Evolutionary conservation across 139 green algal species (phyloP), one percentile per base, ranked within the genome.

Genomic region (Chloropicon primus): DNA sequence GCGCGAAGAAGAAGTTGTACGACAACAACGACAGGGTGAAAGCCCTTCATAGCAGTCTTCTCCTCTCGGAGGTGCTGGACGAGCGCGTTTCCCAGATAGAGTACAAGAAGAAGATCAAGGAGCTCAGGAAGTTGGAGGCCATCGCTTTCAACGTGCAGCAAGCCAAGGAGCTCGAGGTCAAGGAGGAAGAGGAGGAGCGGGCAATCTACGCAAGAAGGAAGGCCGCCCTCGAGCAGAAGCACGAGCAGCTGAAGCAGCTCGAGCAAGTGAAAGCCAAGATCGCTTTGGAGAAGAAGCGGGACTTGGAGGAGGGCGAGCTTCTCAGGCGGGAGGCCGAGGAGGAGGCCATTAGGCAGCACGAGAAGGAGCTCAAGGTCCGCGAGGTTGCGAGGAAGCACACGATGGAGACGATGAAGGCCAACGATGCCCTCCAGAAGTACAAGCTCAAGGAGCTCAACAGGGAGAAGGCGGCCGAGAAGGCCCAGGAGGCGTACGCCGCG

Each of bases 1-100:
- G 86, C 1, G 88, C 89, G 1, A 94, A 94, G 77, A 92, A 91
- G 72, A 90, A 92, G 78, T 81, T 94, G 21, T 92, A 89, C 76
- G 87, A 93, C 25, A 81, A 91, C 2, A 90, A 85, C 1, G 90
- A 94, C 77, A 74, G 81, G 1, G 83, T 86, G 0, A 89, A 89
- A 76, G 76, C 75, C 17, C 84, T 91, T 29, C 84, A 89, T 77
- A 78, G 76, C 72, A 79, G 71, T 62, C 76, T 92, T 79, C 77
- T 92, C 72, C 83, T 89, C 27, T 85, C 82, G 26, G 90, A 94
- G 27, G 86, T 90, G 10, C 79, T 92, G 2, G 75, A 88, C 26
- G 88, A 93, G 78, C 89, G 88, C 25, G 74, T 87, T 23, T 78
- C 82, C 2, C 90, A 92, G 24, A 81, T 90, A 3, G 85, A 82